Conservation (phyloP, 2,329 filamentous ascomycete genomes). For the Ustulina deusta region DNA sequence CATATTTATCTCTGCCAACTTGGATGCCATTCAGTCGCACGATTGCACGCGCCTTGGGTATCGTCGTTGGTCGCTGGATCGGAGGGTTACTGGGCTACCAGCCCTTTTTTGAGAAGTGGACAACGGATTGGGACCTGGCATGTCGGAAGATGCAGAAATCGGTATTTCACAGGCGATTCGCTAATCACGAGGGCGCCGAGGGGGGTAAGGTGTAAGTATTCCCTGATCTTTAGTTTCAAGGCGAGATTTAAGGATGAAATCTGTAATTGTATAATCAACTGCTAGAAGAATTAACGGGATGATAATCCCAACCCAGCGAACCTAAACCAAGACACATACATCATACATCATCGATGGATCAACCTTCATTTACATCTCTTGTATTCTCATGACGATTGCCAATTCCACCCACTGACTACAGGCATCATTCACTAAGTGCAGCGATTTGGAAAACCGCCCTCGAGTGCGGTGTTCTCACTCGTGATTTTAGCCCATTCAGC, state of each 20-base stretch:
- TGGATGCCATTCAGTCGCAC: constrained; percentile 54
- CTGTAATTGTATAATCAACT: constrained; percentile 7
- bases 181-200: constrained; percentile 33
- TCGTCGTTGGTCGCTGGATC: constrained; percentile 55
- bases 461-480: constrained; percentile 37
- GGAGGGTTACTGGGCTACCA: constrained; percentile 55
- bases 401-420: not conserved
- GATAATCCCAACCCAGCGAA: not conserved
- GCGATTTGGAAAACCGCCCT: not conserved
- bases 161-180: constrained; percentile 47
- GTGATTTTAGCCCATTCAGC: constrained; percentile 44
- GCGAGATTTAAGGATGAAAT: not conserved
- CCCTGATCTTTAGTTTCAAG: not conserved
- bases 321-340: not conserved
- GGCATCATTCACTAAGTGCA: not conserved
- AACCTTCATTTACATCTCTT: not conserved
- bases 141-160: constrained; percentile 52
- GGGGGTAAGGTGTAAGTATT: not conserved
- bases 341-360: not conserved
- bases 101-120: constrained; percentile 54
- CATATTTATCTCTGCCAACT: constrained; percentile 53
- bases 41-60: constrained; percentile 46
- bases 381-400: not conserved
- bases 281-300: not conserved
- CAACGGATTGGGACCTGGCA: constrained; percentile 54